Evolutionary conservation across 495 filamentous ascomycete species (phyloP).

Genomic region (Venustampulla echinocandica): DNA sequence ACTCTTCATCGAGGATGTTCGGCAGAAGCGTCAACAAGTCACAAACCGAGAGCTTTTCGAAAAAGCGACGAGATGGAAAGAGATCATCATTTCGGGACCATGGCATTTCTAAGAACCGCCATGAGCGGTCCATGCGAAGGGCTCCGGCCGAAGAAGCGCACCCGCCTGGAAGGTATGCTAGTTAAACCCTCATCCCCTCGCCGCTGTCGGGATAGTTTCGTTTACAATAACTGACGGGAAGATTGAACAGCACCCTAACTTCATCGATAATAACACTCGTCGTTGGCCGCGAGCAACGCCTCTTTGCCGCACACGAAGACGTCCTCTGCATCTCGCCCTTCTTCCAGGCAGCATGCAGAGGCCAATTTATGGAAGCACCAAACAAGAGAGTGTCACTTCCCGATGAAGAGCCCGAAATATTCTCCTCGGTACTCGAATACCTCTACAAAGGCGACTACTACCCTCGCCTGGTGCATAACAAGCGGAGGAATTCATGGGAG

Average conservation of each 20-base stretch:
- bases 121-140: constrained; percentile 16
- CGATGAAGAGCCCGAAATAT: constrained; percentile 78
- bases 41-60: constrained; percentile 22
- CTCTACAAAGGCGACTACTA: constrained; percentile 92
- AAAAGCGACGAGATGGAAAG: constrained; percentile 11
- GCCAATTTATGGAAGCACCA: constrained; percentile 53
- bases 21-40: constrained; percentile 20
- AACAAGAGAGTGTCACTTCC: constrained; percentile 70
- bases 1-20: constrained; percentile 17
- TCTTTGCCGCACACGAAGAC: constrained; percentile 87
- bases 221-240: neutral
- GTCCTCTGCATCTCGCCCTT: constrained; percentile 69
- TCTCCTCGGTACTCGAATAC: constrained; percentile 84
- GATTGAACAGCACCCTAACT: constrained; percentile 41
- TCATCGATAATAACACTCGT: constrained; percentile 72
- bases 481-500: constrained; percentile 58
- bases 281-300: constrained; percentile 66
- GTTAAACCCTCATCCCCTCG: neutral
- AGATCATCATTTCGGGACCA: constrained; percentile 23
- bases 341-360: constrained; percentile 55
- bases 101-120: constrained; percentile 23
- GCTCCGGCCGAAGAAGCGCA: constrained; percentile 15
- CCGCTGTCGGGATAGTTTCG: neutral
- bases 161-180: constrained; percentile 16
- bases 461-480: constrained; percentile 63